Base-by-base conservation (phyloP, 2,329 filamentous ascomycete genomes). In the Cladosporium velox region DNA sequence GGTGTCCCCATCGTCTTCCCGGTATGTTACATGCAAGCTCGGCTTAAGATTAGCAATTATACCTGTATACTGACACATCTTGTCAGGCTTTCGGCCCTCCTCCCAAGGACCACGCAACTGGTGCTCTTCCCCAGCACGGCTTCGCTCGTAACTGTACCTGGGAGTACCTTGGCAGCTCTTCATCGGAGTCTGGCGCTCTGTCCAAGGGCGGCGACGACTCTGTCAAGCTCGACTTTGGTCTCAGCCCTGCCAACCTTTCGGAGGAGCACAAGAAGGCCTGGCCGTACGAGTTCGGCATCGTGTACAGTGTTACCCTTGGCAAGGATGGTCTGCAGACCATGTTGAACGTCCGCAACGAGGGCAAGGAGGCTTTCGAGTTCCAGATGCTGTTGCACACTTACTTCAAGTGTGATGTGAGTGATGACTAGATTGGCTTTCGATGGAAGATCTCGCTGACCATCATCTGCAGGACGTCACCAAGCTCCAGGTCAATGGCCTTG, bases 191-290 rank as follows among this genome's bases (percentile, higher is more conserved):
- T 10, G 75, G 75, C 66, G 75, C 80, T 71, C 66, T 77, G 68
- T 67, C 79, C 79, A 75, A 47, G 41, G 75, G 74, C 55, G 82
- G 81, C 68, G 85, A 91, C 75, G 83, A 88, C 74, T 89, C 88
- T 59, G 89, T 98, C 70, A 97, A 96, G 85, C 89, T 99, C 67
- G 95, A 99, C 82, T 98, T 99, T 78, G 95, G 94, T 32, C 88
- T 99, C 41, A 92, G 90, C 61, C 86, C 88, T 32, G 84, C 86
- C 61, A 90, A 89, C 75, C 83, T 98, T 66, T 86, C 85, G 70
- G 87, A 89, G 0, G 86, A 89, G 52, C 85, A 86, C 71, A 87
- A 86, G 75, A 85, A 86, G 72, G 86, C 89, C 28, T 99, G 95
- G 95, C 90, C 91, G 2, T 90, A 90, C 76, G 88, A 91, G 69